Evolutionary conservation across 805 yeast species (phyloP), one percentile per base, ranked within the genome.

Genomic region (Hanseniaspora vineae): DNA sequence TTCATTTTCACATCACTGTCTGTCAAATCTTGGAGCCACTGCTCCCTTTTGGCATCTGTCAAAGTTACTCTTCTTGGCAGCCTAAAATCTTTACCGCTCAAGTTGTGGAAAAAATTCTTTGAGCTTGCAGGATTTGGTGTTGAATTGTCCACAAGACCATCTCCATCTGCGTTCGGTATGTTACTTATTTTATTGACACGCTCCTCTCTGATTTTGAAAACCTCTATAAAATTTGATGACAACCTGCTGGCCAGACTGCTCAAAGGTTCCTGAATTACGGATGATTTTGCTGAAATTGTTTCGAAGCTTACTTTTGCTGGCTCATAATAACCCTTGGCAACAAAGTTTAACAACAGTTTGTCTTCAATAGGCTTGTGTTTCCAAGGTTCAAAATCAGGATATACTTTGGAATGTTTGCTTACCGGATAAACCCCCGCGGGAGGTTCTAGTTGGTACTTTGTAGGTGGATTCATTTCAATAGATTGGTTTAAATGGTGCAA

Each of bases 21-120:
- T 2, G 92, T 85, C 46, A 90, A 69, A 57, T 87, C 95, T 46
- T 73, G 74, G 44, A 90, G 67, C 98, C 98, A 90, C 2, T 79
- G 69, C 51, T 86, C 96, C 50, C 81, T 74, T 59, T 85, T 84
- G 58, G 80, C 82, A 50, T 89, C 95, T 0, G 97, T 89, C 31
- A 90, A 64, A 0, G 96, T 90, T 29, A 90, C 95, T 52, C 96
- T 69, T 12, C 51, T 57, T 5, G 66, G 67, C 31, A 63, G 50
- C 3, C 47, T 29, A 40, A 63, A 63, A 5, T 60, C 62, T 2
- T 65, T 64, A 1, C 67, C 67, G 19, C 60, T 52, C 19, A 61
- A 48, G 2, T 51, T 49, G 43, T 55, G 55, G 17, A 54, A 54
- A 40, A 20, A 40, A 20, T 20, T 40, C 14, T 9, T 39, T 39